phyloP scores from a whole-genome alignment of 176 grass and related monocot species.

The Oryza glumipatula region DNA sequence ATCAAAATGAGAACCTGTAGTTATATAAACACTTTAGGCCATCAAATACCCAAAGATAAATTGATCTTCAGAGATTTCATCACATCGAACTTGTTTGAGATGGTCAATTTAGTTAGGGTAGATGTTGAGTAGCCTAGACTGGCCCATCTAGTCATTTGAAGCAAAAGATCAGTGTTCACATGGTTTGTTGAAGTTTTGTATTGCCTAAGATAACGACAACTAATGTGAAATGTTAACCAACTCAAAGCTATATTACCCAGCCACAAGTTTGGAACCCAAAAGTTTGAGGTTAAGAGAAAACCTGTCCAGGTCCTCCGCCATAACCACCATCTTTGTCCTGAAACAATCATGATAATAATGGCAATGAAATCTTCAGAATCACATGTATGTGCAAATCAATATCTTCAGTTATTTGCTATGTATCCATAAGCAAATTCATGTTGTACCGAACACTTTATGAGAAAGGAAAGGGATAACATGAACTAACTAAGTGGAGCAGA shows the following conservation, averaged over 20 bases:
- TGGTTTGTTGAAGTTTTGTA: background rate
- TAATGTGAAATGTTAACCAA: background rate
- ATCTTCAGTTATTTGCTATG: background rate
- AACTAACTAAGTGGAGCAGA: slow-evolving; percentile 8
- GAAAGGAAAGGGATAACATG: background rate
- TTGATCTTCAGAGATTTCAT: background rate
- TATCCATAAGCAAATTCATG: slow-evolving; percentile 18
- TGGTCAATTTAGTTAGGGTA: background rate
- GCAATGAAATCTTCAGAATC: slow-evolving; percentile 3
- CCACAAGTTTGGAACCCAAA: slow-evolving; percentile 26
- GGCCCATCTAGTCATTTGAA: background rate
- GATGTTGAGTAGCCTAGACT: background rate
- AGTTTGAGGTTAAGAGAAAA: slow-evolving; percentile 47
- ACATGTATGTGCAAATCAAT: background rate
- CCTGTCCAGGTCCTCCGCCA: slow-evolving; percentile 92
- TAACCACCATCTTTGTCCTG: slow-evolving; percentile 96
- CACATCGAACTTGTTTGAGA: background rate
- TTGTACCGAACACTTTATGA: background rate
- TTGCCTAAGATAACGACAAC: background rate
- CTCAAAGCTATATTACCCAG: slow-evolving; percentile 36
- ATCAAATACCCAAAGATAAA: slow-evolving; percentile 10
- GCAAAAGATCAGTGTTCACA: slow-evolving; percentile 13
- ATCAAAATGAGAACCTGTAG: background rate
- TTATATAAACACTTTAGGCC: slow-evolving; percentile 15
- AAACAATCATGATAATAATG: slow-evolving; percentile 39